These are phyloP conservation scores for Kwoniella heveanensis DNA, from an alignment of 768 basidiomycete genomes.

Conservation along the genomic window DNA sequence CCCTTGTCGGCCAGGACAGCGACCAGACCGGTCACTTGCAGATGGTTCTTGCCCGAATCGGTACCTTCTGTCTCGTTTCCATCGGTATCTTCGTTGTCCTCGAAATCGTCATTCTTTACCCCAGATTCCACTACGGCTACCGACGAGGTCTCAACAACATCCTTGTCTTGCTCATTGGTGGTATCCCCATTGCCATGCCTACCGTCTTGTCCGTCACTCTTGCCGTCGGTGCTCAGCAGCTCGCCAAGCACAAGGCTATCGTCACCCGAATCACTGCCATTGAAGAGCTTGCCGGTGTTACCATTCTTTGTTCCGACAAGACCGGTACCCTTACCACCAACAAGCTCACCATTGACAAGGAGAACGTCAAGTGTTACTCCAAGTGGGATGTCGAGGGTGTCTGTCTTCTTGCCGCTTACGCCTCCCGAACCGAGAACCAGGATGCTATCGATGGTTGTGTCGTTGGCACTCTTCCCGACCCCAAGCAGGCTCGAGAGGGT, in stretches of 20 bases:
- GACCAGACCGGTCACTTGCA: conserved; percentile 98
- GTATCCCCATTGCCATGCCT: conserved; percentile 99
- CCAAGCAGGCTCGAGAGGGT: conserved; percentile 75
- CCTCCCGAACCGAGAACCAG: conserved; percentile 98
- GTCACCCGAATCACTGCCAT: conserved; percentile 99
- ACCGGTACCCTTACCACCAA: conserved; percentile 98
- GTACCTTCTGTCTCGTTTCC: conserved; percentile 92
- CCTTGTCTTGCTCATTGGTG: conserved; percentile 97
- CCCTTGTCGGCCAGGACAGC: conserved; percentile 94
- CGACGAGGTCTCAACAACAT: conserved; percentile 96
- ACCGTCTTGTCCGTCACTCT: conserved; percentile 97
- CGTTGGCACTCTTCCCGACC: conserved; percentile 74
- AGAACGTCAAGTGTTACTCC: conserved; percentile 87
- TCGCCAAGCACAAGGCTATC: conserved; percentile 98
- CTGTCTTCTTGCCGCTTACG: conserved; percentile 90
- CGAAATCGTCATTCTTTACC: conserved; percentile 91
- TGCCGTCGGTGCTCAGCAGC: conserved; percentile 96
- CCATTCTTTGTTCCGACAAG: conserved; percentile 98
- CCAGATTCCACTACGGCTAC: conserved; percentile 85
- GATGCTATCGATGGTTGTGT: conserved; percentile 93
- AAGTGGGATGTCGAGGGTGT: conserved; percentile 86
- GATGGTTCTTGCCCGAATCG: conserved; percentile 96
- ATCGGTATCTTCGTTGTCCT: conserved; percentile 95
- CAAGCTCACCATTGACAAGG: conserved; percentile 95
- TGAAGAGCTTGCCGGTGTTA: conserved; percentile 96